Evolutionary conservation across 805 yeast species (phyloP).

Genomic region (Sungouiella blattae): DNA sequence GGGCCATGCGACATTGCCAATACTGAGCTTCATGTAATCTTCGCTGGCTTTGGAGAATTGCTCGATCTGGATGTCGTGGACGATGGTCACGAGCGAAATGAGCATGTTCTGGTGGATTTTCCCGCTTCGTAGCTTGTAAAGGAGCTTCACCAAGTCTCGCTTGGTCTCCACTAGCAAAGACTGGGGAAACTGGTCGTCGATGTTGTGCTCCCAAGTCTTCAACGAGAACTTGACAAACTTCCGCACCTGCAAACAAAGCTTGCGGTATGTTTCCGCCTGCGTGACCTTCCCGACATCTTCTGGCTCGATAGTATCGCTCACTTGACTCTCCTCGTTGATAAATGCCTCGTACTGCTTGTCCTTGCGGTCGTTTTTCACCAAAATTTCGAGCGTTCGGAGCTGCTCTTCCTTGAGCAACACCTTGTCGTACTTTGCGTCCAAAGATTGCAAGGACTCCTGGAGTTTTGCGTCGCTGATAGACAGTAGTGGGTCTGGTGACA

Average conservation of each 20-base stretch:
- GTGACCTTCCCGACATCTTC: conserved; percentile 27
- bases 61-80: conserved; percentile 54
- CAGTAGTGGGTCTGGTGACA: conserved; percentile 1
- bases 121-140: conserved; percentile 32
- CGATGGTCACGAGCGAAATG: conserved; percentile 55
- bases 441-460: conserved; percentile 4
- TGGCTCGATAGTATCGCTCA: conserved; percentile 14
- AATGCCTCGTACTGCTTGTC: conserved; percentile 22
- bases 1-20: conserved; percentile 92
- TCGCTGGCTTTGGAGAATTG: conserved; percentile 57
- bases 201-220: conserved; percentile 37
- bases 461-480: conserved; percentile 5
- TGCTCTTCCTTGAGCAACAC: conserved; percentile 16
- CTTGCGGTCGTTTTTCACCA: conserved; percentile 15
- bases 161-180: conserved; percentile 32
- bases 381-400: conserved; percentile 16
- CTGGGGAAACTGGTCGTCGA: conserved; percentile 2
- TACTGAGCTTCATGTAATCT: conserved; percentile 68
- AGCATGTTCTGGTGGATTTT: conserved; percentile 44
- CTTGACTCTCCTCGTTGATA: conserved; percentile 23
- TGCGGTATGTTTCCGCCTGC: conserved; percentile 15
- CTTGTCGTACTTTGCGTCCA: conserved; percentile 7
- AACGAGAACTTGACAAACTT: conserved; percentile 45
- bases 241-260: conserved; percentile 41
- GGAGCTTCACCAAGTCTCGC: conserved; percentile 49